Conservation (phyloP, 441 rosid genomes). For the Viola pubescens region DNA sequence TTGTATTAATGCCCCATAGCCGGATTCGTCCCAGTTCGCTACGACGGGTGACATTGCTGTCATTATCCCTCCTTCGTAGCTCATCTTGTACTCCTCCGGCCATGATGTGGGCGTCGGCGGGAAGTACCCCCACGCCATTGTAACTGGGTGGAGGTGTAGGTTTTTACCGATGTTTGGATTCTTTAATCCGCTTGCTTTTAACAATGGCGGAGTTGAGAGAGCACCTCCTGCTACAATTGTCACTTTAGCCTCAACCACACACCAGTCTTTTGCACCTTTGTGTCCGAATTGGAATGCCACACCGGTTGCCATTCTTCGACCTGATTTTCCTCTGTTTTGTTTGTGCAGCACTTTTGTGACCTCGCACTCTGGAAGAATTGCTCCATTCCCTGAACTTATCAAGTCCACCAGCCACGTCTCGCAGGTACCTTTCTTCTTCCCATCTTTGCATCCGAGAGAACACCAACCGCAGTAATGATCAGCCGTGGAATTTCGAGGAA, state of each 20-base stretch:
- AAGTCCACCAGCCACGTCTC: constrained; percentile 84
- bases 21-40: constrained; percentile 27
- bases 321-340: constrained; percentile 16
- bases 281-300: constrained; percentile 39
- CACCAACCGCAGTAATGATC: constrained; percentile 86
- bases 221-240: constrained; percentile 79
- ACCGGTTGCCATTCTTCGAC: constrained; percentile 37
- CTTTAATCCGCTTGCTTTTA: constrained; percentile 55
- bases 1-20: constrained; percentile 60
- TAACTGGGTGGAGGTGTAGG: constrained; percentile 66
- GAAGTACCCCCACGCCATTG: constrained; percentile 86
- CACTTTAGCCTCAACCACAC: constrained; percentile 45
- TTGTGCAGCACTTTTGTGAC: constrained; percentile 43
- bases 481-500: constrained; percentile 55
- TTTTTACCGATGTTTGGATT: constrained; percentile 59
- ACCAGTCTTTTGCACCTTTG: constrained; percentile 32
- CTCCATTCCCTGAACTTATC: constrained; percentile 65
- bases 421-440: constrained; percentile 55
- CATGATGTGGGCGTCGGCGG: constrained; percentile 30
- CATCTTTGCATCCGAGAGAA: constrained; percentile 74
- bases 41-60: constrained; percentile 65
- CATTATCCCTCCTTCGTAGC: constrained; percentile 84
- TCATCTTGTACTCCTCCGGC: constrained; percentile 44
- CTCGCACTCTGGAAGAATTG: constrained; percentile 60
- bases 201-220: constrained; percentile 46